Base-by-base conservation (phyloP, 116 monocot genomes). In the Iris pallida region DNA sequence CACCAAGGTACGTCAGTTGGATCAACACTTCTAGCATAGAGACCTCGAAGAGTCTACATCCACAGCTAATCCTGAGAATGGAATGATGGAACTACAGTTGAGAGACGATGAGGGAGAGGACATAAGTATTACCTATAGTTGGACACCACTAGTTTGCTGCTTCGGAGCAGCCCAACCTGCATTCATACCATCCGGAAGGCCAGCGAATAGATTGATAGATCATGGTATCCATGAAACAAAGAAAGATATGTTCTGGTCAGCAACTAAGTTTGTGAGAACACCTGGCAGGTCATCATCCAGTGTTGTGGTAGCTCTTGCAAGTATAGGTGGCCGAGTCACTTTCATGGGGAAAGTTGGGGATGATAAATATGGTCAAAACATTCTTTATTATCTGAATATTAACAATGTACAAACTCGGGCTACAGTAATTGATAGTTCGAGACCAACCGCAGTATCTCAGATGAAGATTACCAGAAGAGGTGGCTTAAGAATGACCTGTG, bases 341-440 rank as follows among this genome's bases (percentile, higher is more conserved):
- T 91, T 95, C 71, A 88, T 95, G 88, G 95, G 95, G 65, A 91
- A 88, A 75, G 61, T 95, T 62, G 95, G 95, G 14, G 84, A 88
- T 76, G 95, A 95, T 78, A 77, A 81, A 18, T 86, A n/a, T n/a
- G n/a, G n/a, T n/a, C n/a, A n/a, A n/a, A n/a, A n/a, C n/a, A n/a
- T n/a, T n/a, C n/a, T n/a, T 4, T 84, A 81, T 80, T 66, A 86
- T 79, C 73, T 95, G 40, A 95, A 91, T 71, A 51, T 58, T 12
- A 84, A 84, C 51, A 69, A 81, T 8, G 95, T 95, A 13, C 88
- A 91, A 70, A 95, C 86, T 66, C 77, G 89, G 20, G 75, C 87
- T 4, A 53, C 89, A 40, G 78, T 77, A 59, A 62, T 91, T 49
- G 88, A 86, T 47, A 42, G 42, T 59, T 70, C 76, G 17, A 84